These are phyloP conservation scores for Penicillium hordei DNA, from an alignment of 2,329 filamentous ascomycete species.

Conservation along the genomic window DNA sequence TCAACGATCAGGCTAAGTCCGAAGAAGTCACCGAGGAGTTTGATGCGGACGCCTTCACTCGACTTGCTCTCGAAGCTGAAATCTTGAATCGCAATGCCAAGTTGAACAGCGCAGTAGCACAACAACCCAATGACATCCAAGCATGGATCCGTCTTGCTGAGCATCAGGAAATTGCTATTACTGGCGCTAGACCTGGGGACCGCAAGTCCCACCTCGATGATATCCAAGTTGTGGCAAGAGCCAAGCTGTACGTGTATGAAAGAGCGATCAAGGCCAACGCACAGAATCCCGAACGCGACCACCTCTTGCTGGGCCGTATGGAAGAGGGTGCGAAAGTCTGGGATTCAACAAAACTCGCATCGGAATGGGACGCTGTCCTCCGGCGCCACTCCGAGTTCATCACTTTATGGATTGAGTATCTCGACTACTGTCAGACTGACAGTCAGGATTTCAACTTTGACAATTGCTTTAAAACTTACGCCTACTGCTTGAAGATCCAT, in stretches of 20 bases:
- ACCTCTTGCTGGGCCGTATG: conserved; percentile 68
- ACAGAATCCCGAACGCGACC: conserved; percentile 51
- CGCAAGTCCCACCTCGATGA: conserved; percentile 59
- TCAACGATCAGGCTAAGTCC: conserved; percentile 56
- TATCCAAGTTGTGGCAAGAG: conserved; percentile 67
- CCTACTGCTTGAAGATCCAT: conserved; percentile 55
- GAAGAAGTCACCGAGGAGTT: conserved; percentile 48
- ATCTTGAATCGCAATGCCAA: conserved; percentile 49
- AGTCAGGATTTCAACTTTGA: conserved; percentile 69
- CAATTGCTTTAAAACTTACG: conserved; percentile 59
- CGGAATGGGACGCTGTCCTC: conserved; percentile 66
- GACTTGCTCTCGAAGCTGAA: conserved; percentile 45
- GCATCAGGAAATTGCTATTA: conserved; percentile 70
- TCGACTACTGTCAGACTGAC: conserved; percentile 70
- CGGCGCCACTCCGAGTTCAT: conserved; percentile 58
- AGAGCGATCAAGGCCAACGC: conserved; percentile 66
- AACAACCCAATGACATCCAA: conserved; percentile 64
- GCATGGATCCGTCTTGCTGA: conserved; percentile 77
- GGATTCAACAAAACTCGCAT: conserved; percentile 61
- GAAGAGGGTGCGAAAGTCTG: conserved; percentile 72
- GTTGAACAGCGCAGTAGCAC: conserved; percentile 63
- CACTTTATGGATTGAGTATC: conserved; percentile 68
- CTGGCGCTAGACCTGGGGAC: conserved; percentile 36
- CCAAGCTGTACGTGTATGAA: conserved; percentile 77
- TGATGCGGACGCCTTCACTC: conserved; percentile 39